phyloP scores from a whole-genome alignment of 305 asterid species.

The Rubia occidens region DNA sequence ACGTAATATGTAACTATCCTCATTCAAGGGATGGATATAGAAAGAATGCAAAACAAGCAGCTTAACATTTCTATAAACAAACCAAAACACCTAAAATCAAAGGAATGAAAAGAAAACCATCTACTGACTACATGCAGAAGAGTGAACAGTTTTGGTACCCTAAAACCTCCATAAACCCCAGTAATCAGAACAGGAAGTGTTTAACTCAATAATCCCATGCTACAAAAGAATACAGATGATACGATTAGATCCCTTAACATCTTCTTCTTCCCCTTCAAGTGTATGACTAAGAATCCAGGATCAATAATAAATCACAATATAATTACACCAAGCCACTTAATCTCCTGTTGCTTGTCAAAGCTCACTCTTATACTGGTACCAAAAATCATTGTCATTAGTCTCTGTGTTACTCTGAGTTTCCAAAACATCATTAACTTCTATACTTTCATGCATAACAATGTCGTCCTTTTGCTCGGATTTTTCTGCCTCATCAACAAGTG shows the following conservation, averaged over 20 bases:
- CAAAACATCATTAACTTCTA: slow-evolving; percentile 18
- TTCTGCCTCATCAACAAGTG: slow-evolving; percentile 22
- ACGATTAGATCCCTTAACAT: neutral
- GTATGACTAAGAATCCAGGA: neutral
- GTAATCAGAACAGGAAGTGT: neutral
- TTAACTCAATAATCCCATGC: neutral
- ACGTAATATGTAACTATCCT: neutral
- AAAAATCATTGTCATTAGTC: slow-evolving; percentile 40
- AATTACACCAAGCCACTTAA: neutral
- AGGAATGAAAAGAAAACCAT: neutral
- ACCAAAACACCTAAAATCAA: neutral
- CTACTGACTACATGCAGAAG: neutral
- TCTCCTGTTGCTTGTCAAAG: neutral
- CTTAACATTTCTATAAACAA: neutral
- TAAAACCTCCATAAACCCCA: slow-evolving; percentile 2
- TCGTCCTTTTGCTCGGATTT: slow-evolving; percentile 29
- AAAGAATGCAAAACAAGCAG: neutral
- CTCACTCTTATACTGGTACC: slow-evolving; percentile 47
- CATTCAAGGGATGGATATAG: neutral
- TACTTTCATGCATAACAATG: slow-evolving; percentile 2
- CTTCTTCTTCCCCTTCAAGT: neutral
- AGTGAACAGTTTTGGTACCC: neutral
- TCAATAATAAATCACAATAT: neutral
- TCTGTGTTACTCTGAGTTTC: slow-evolving; percentile 26
- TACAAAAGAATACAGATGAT: neutral